Conservation (phyloP, 805 yeast species). For the Hermanozyma aechmeae region DNA sequence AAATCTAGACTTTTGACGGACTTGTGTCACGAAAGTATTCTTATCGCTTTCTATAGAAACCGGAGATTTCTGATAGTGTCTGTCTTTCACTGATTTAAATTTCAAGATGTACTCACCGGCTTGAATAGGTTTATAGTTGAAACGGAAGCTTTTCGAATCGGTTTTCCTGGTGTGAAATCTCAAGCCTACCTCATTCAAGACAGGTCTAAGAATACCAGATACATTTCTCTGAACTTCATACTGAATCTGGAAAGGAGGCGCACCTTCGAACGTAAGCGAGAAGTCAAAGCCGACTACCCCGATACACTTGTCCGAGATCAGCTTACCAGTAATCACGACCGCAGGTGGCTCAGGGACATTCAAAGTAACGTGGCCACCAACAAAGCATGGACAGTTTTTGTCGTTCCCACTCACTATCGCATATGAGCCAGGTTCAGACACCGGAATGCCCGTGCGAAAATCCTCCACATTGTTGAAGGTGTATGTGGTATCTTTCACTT, state of each 20-base stretch:
- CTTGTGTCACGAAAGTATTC: constrained; percentile 56
- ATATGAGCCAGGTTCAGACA: constrained; percentile 61
- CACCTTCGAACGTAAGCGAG: constrained; percentile 60
- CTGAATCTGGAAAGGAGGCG: constrained; percentile 69
- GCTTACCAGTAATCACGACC: constrained; percentile 37
- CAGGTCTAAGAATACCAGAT: constrained; percentile 21
- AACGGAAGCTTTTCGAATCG: constrained; percentile 14
- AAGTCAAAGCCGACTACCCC: constrained; percentile 79
- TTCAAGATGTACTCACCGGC: constrained; percentile 79
- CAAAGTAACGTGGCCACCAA: constrained; percentile 27
- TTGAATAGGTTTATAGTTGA: constrained; percentile 63
- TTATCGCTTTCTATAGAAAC: constrained; percentile 23
- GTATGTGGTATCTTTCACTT: constrained; percentile 8
- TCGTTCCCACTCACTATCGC: constrained; percentile 45
- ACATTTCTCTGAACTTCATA: constrained; percentile 47
- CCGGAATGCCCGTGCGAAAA: constrained; percentile 20
- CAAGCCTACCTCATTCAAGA: constrained; percentile 21
- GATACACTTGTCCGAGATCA: constrained; percentile 78
- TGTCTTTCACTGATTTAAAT: constrained; percentile 55
- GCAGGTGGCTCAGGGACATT: constrained; percentile 18
- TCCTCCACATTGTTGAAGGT: constrained; percentile 17
- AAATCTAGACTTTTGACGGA: constrained; percentile 53
- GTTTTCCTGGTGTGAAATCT: constrained; percentile 12
- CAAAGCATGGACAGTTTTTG: constrained; percentile 56
- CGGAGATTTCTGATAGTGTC: constrained; percentile 42